A percentile compares a stretch with the other conserved stretches of the same genome.
These are phyloP conservation scores for Avena insularis DNA, from an alignment of 176 grass and related monocot species.

Conservation along the genomic window DNA sequence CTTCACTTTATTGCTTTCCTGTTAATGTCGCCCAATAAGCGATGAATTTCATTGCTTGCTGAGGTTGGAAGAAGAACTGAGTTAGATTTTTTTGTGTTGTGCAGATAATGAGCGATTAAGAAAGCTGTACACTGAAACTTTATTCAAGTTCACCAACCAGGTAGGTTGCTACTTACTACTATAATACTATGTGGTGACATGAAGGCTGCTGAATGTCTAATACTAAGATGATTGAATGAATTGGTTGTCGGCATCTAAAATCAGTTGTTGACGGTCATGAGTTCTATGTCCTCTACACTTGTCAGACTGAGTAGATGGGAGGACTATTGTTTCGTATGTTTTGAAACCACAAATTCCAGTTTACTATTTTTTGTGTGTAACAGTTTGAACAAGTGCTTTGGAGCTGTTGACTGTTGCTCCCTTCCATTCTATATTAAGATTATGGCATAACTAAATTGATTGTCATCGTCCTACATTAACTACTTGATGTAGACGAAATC, in stretches of 20 bases:
- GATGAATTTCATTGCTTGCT: slow-evolving; percentile 24
- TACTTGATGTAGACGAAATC: neutral
- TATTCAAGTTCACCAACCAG: slow-evolving; percentile 87
- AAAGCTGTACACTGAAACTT: slow-evolving; percentile 69
- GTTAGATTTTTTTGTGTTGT: slow-evolving; percentile 20
- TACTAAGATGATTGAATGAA: slow-evolving; percentile 9
- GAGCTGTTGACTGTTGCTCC: neutral
- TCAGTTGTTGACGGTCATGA: neutral
- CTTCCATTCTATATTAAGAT: neutral
- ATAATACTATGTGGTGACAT: neutral
- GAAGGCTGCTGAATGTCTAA: neutral
- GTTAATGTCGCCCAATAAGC: neutral
- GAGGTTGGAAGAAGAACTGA: slow-evolving; percentile 15
- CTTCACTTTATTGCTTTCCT: neutral
- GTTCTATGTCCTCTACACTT: slow-evolving; percentile 18
- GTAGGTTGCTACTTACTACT: slow-evolving; percentile 50
- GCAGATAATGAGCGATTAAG: slow-evolving; percentile 82
- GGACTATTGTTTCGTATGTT: neutral
- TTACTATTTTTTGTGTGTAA: neutral
- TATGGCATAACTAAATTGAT: neutral
- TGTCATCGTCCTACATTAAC: neutral
- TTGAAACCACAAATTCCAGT: neutral
- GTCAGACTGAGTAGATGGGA: neutral
- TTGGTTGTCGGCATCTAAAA: neutral
- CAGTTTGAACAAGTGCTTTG: neutral